Evolutionary conservation across 2,329 filamentous ascomycete species (phyloP).

Genomic region (Cryphonectria nitschkei): DNA sequence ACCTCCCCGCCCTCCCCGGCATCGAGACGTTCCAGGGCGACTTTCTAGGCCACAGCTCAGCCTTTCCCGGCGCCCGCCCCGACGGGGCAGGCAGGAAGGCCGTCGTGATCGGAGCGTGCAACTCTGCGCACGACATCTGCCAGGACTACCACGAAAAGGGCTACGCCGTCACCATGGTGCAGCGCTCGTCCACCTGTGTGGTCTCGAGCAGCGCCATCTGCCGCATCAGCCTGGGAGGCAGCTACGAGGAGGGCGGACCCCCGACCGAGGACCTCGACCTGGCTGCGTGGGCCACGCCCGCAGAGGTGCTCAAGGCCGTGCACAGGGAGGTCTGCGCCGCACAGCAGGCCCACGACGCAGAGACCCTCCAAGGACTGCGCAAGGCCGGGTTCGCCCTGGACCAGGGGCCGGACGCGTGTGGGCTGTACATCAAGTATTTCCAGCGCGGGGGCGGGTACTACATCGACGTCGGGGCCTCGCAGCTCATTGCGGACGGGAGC

Average conservation of each 20-base stretch:
- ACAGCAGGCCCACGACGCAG: conserved; percentile 43
- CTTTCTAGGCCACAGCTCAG: conserved; percentile 64
- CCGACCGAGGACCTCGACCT: conserved; percentile 70
- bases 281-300: conserved; percentile 59
- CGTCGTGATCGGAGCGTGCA: conserved; percentile 69
- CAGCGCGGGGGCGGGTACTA: conserved; percentile 72
- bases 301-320: conserved; percentile 61
- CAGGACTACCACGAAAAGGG: conserved; percentile 70
- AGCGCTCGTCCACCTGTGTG: conserved; percentile 68
- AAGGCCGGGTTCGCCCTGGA: conserved; percentile 66
- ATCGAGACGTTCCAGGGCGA: conserved; percentile 61
- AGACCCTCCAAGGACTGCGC: conserved; percentile 48
- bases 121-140: conserved; percentile 70
- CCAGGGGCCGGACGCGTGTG: conserved; percentile 57
- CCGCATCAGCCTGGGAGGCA: conserved; percentile 55
- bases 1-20: conserved; percentile 39
- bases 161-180: conserved; percentile 70
- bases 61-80: conserved; percentile 57
- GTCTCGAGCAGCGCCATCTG: conserved; percentile 58
- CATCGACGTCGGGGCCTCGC: conserved; percentile 67
- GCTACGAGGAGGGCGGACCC: conserved; percentile 57
- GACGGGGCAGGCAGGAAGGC: conserved; percentile 59
- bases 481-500: conserved; percentile 65
- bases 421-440: conserved; percentile 65
- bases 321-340: conserved; percentile 47